Percentiles rank a stretch among this genome's conserved stretches.
phyloP scores from a whole-genome alignment of 1,284 basidiomycete genomes.

The Puccinia sorghi region DNA sequence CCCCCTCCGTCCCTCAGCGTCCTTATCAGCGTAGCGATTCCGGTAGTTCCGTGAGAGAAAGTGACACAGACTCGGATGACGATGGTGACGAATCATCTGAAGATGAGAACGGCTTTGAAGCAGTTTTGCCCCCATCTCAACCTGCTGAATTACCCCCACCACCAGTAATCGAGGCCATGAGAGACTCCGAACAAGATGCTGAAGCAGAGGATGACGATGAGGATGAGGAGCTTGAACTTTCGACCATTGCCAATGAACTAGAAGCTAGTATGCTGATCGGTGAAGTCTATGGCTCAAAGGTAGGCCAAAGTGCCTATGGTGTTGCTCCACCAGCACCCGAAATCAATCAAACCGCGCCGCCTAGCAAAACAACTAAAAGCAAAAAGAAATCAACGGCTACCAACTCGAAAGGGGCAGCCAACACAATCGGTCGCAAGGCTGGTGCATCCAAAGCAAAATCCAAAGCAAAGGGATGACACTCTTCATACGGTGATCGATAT shows the following conservation, averaged over 20 bases:
- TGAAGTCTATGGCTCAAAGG: conserved; percentile 24
- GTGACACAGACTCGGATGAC: conserved; percentile 40
- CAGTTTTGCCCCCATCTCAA: background rate
- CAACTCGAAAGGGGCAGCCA: background rate
- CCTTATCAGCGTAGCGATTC: conserved; percentile 44
- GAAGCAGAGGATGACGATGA: conserved; percentile 36
- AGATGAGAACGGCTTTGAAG: conserved; percentile 21
- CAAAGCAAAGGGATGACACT: conserved; percentile 17
- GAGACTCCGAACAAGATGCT: conserved; percentile 31
- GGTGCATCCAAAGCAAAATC: conserved; percentile 28
- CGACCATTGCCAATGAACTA: conserved; percentile 34
- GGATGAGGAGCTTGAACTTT: conserved; percentile 29
- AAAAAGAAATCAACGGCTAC: conserved; percentile 7
- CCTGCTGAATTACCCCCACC: conserved; percentile 8
- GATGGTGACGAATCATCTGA: conserved; percentile 27
- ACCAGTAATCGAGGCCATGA: background rate
- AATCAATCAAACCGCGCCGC: background rate
- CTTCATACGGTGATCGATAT: too few relatives aligned
- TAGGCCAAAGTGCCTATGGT: conserved; percentile 18
- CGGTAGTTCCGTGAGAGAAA: conserved; percentile 40
- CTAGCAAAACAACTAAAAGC: conserved; percentile 13
- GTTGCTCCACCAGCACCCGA: background rate
- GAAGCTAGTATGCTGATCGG: conserved; percentile 44
- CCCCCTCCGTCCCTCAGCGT: conserved; percentile 18
- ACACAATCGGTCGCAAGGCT: conserved; percentile 12